Conservation (phyloP, 345 rosid species). For the Dipteronia sinensis region DNA sequence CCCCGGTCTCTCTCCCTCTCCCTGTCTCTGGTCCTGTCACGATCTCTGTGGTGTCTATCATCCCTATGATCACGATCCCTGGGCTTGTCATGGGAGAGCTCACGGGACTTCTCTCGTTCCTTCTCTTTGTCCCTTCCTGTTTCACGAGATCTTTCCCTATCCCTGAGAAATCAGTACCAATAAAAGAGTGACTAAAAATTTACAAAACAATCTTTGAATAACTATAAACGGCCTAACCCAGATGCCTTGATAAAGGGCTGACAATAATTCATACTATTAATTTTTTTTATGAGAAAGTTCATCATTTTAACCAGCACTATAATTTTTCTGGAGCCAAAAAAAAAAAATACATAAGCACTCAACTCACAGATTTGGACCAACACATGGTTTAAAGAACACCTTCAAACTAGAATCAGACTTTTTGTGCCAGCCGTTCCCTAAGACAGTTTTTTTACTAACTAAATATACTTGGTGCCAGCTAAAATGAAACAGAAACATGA, state of each 20-base stretch:
- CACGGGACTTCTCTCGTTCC: conserved; percentile 78
- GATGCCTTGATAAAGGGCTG: background rate
- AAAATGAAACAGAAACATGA: background rate
- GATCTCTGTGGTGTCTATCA: conserved; percentile 80
- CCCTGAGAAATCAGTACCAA: conserved; percentile 31
- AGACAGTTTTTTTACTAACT: background rate
- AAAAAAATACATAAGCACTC: background rate
- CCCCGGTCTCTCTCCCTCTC: conserved; percentile 59
- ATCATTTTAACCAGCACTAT: background rate
- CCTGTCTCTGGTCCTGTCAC: conserved; percentile 68
- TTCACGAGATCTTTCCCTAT: conserved; percentile 75
- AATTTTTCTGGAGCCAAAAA: background rate
- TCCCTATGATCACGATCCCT: conserved; percentile 84
- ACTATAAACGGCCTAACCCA: background rate
- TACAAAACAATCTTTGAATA: background rate
- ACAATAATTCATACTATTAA: background rate
- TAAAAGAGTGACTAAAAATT: background rate
- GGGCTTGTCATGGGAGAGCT: conserved; percentile 72
- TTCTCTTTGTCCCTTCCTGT: conserved; percentile 73
- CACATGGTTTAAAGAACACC: background rate
- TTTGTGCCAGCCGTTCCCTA: background rate
- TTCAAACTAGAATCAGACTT: background rate
- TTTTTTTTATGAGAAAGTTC: background rate
- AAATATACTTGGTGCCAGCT: background rate
- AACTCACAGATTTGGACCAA: background rate